These are phyloP conservation scores for Vitis rupestris DNA, from an alignment of 164 flowering plant genomes.

Conservation along the genomic window DNA sequence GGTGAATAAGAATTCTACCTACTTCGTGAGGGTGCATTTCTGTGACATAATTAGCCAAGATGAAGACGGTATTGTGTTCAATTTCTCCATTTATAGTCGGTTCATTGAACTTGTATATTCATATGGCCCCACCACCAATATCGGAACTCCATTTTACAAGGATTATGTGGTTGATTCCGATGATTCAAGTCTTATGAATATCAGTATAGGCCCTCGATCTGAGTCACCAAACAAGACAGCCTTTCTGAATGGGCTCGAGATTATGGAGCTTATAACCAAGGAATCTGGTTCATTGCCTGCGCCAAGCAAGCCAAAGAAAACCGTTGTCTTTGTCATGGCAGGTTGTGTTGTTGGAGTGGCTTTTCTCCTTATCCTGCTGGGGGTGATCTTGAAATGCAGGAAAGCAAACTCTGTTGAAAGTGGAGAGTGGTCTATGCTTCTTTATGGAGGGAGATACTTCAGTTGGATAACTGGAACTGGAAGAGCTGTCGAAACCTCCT, in stretches of 20 bases:
- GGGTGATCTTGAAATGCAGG: neutral
- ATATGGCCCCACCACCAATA: neutral
- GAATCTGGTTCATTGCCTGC: neutral
- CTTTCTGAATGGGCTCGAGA: slow-evolving; percentile 16
- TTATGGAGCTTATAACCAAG: neutral
- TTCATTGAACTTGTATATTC: neutral
- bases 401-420: neutral
- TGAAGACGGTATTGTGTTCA: too few relatives aligned
- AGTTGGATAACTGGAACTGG: neutral
- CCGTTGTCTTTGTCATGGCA: neutral
- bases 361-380: neutral
- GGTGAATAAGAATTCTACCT: too few relatives aligned
- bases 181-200: too few relatives aligned
- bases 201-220: too few relatives aligned
- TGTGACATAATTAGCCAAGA: too few relatives aligned
- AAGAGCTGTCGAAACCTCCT: neutral
- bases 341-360: neutral
- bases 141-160: neutral
- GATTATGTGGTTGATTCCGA: neutral
- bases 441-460: neutral
- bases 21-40: too few relatives aligned
- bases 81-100: too few relatives aligned
- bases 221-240: too few relatives aligned
- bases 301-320: neutral
- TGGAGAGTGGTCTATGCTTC: neutral